Conservation (phyloP, 306 rosid species). For the Medicago ruthenica region DNA sequence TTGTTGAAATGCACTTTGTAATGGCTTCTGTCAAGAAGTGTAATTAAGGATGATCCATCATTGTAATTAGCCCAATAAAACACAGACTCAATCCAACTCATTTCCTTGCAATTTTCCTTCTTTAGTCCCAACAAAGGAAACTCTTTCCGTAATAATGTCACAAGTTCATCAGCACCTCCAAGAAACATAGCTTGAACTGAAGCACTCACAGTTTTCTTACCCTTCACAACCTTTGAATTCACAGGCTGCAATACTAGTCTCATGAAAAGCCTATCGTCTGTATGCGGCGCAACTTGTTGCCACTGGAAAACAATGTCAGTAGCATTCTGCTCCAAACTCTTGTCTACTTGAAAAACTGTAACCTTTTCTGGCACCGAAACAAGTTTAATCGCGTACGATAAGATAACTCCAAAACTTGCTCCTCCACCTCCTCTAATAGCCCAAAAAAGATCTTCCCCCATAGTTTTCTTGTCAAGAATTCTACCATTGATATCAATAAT, state of each 20-base stretch:
- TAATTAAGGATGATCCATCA: constrained; percentile 39
- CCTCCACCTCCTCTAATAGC: constrained; percentile 71
- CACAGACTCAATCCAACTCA: constrained; percentile 70
- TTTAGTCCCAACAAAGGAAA: constrained; percentile 63
- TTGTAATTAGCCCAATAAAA: constrained; percentile 61
- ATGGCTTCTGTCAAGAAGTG: constrained; percentile 58
- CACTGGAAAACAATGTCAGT: constrained; percentile 48
- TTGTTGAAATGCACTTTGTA: constrained; percentile 47
- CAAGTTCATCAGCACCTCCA: constrained; percentile 58
- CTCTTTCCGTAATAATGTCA: constrained; percentile 53
- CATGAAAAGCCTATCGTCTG: constrained; percentile 63
- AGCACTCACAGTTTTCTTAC: constrained; percentile 45
- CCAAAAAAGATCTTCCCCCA: constrained; percentile 68
- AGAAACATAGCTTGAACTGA: constrained; percentile 56
- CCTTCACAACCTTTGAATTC: constrained; percentile 47
- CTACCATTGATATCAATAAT: constrained; percentile 57
- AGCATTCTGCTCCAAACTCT: constrained; percentile 48
- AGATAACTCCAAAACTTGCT: constrained; percentile 69
- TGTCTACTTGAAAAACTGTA: constrained; percentile 51
- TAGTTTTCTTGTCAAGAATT: constrained; percentile 46
- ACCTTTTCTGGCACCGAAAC: constrained; percentile 57
- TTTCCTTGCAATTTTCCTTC: constrained; percentile 57
- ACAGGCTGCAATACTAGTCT: constrained; percentile 60
- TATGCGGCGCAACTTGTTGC: constrained; percentile 64
- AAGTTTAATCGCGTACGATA: constrained; percentile 53